Base-by-base conservation (phyloP, 768 basidiomycete genomes). In the Suillus sp. region DNA sequence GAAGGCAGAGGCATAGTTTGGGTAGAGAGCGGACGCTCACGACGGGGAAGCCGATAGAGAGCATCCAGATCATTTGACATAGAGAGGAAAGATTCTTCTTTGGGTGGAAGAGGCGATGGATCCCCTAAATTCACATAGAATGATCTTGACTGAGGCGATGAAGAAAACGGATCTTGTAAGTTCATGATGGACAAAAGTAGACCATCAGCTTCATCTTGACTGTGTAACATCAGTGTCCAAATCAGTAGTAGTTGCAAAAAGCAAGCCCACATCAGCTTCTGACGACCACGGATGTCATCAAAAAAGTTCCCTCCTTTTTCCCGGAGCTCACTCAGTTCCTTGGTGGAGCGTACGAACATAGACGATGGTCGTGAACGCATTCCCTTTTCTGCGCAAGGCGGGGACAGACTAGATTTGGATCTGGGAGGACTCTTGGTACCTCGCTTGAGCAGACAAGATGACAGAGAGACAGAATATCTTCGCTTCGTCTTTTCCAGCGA, bases 81-180 rank as follows among this genome's bases (percentile, higher is more conserved):
- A 8, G 78, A 80, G 50, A 83, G 75, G 68, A 79, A 81, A 14
- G 81, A 80, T 59, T 81, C 80, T 32, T 68, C 72, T 63, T 72
- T 76, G 10, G 74, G 68, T 8, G 72, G 42, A 35, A 71, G 68
- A 3, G 71, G 64, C 20, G 66, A 61, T 35, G 67, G 71, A 42
- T 79, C 78, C 8, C 75, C 70, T 51, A 78, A 67, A 43, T 80
- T 79, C 51, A 80, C 77, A 68, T 82, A 83, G 66, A 80, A 78
- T 11, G 84, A 79, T 57, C 73, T 78, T 25, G 82, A 78, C 61
- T 78, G 70, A 0, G 79, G 78, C 3, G 78, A 78, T 2, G 81
- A 73, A 16, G 74, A 70, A 61, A 81, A 80, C 2, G 79, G 78
- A 57, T 84, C 82, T 4, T 79, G 70, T 22, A 65, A 63, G 10